Evolutionary conservation across 495 filamentous ascomycete genomes (phyloP).

Genomic region (Hypomontagnella submonticulosa): DNA sequence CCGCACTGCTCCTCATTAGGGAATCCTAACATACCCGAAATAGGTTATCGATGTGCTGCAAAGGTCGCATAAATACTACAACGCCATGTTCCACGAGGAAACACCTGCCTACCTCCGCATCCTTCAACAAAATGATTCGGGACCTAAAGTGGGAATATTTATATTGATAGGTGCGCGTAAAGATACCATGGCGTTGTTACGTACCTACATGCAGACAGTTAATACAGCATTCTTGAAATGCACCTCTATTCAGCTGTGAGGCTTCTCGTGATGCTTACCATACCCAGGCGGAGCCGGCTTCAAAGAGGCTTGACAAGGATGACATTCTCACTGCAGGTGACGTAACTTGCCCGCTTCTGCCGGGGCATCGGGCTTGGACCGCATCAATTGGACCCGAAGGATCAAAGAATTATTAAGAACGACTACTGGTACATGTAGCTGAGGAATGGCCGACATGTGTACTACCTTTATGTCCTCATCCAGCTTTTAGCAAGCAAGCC

Average conservation of each 20-base stretch:
- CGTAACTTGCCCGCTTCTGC: slow-evolving; percentile 6
- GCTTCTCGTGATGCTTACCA: slow-evolving; percentile 7
- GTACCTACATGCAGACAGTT: neutral
- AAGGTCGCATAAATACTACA: slow-evolving; percentile 15
- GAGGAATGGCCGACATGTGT: slow-evolving; percentile 3
- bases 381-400: slow-evolving; percentile 25
- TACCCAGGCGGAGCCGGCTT: slow-evolving; percentile 12
- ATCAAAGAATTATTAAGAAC: slow-evolving; percentile 19
- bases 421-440: slow-evolving; percentile 13
- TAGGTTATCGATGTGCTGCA: neutral
- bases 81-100: slow-evolving; percentile 10
- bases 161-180: neutral
- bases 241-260: slow-evolving; percentile 1
- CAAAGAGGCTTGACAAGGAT: slow-evolving; percentile 21
- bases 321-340: slow-evolving; percentile 26
- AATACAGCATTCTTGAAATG: neutral
- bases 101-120: slow-evolving; percentile 9
- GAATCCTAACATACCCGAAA: neutral
- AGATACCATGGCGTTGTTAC: neutral
- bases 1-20: slow-evolving; percentile 26
- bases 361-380: slow-evolving; percentile 13
- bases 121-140: slow-evolving; percentile 1
- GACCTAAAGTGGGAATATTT: slow-evolving; percentile 9
- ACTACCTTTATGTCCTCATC: neutral
- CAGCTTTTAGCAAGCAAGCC: neutral